phyloP scores from a whole-genome alignment of 257 asterid genomes.

The Nicotiana attenuata region DNA sequence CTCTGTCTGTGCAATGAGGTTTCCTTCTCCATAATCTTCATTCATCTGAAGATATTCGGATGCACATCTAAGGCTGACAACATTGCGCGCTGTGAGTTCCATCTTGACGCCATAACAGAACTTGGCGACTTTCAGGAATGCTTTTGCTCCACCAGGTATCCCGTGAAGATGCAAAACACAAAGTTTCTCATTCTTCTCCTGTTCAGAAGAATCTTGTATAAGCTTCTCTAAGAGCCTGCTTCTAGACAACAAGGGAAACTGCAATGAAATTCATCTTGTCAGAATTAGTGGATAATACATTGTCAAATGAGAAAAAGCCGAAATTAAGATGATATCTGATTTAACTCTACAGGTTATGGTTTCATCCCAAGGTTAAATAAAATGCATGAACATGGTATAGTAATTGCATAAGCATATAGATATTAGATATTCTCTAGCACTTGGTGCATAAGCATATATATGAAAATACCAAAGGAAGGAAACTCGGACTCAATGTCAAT shows the following conservation, averaged over 20 bases:
- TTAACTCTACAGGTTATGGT: background rate
- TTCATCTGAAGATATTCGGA: slow-evolving; percentile 50
- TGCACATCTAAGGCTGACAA: slow-evolving; percentile 42
- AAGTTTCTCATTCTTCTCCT: slow-evolving; percentile 10
- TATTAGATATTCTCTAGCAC: background rate
- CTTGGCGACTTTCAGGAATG: slow-evolving; percentile 40
- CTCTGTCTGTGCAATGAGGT: slow-evolving; percentile 36
- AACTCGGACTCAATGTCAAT: background rate
- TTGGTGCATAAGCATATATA: background rate
- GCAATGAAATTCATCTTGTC: background rate
- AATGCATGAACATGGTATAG: background rate
- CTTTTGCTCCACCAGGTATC: slow-evolving; percentile 44
- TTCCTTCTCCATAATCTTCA: slow-evolving; percentile 42
- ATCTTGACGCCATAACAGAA: slow-evolving; percentile 43
- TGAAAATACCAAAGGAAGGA: background rate
- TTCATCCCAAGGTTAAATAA: background rate
- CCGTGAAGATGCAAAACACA: slow-evolving; percentile 28
- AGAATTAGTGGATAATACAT: background rate
- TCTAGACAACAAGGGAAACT: slow-evolving; percentile 49
- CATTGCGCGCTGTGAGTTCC: slow-evolving; percentile 35
- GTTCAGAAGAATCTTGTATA: slow-evolving; percentile 17
- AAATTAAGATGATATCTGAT: background rate
- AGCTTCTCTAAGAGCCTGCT: slow-evolving; percentile 34
- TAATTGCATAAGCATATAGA: background rate
- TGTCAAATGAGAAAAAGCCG: background rate